phyloP scores from a whole-genome alignment of 495 filamentous ascomycete species.

The Saxispiralis lemnorum region DNA sequence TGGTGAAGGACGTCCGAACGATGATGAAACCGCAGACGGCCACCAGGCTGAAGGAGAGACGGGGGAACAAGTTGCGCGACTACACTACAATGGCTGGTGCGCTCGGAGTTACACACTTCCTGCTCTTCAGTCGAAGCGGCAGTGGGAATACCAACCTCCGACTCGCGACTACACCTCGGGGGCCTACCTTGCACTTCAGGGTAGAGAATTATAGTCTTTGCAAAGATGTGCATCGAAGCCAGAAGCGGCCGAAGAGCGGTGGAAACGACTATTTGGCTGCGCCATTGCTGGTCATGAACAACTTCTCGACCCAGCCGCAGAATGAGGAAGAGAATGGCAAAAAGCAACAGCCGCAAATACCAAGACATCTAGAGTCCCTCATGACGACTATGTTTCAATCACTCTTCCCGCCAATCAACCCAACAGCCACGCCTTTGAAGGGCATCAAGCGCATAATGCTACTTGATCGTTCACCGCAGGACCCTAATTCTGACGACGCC shows the following conservation, averaged over 20 bases:
- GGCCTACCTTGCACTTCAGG: constrained; percentile 82
- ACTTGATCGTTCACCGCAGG: constrained; percentile 53
- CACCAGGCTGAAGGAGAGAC: constrained; percentile 64
- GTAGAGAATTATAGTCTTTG: constrained; percentile 93
- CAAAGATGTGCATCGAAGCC: constrained; percentile 67
- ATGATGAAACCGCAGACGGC: constrained; percentile 97
- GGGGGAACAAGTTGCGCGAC: constrained; percentile 75
- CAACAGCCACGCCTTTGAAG: constrained; percentile 68
- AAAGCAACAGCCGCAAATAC: constrained; percentile 25
- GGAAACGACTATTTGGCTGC: constrained; percentile 6
- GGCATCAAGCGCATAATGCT: constrained; percentile 80
- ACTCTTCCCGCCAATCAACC: constrained; percentile 89
- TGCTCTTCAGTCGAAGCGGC: constrained; percentile 79
- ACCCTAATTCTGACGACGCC: constrained; percentile 21
- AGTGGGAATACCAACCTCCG: constrained; percentile 86
- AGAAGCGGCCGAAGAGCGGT: constrained; percentile 63
- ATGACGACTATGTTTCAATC: constrained; percentile 90
- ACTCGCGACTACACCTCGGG: constrained; percentile 71
- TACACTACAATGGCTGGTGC: constrained; percentile 93
- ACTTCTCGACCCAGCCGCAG: constrained; percentile 54
- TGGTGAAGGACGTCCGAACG: constrained; percentile 74
- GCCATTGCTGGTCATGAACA: constrained; percentile 87
- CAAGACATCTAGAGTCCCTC: constrained; percentile 82
- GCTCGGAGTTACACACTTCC: constrained; percentile 78
- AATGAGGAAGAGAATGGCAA: constrained; percentile 29